These are phyloP conservation scores for Alternaria brassicae DNA, from an alignment of 2,329 filamentous ascomycete species.

Conservation along the genomic window DNA sequence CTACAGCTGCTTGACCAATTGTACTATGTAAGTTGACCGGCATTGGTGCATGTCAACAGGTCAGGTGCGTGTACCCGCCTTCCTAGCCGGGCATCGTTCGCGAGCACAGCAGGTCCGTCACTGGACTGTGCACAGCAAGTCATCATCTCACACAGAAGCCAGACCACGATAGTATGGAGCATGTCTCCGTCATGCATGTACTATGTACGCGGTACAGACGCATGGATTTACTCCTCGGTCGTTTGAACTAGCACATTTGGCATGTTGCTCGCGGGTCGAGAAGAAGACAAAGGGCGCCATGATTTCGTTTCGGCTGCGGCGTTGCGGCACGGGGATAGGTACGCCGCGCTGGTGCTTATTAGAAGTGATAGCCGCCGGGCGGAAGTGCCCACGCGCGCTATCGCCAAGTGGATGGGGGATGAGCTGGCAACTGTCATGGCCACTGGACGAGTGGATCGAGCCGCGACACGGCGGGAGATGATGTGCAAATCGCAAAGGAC, in stretches of 20 bases:
- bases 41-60: neutral
- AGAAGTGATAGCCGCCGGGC: slow-evolving; percentile 26
- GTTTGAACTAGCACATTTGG: neutral
- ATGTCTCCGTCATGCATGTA: neutral
- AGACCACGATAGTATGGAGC: neutral
- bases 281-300: neutral
- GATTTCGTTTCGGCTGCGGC: slow-evolving; percentile 22
- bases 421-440: slow-evolving; percentile 1
- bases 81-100: slow-evolving; percentile 6
- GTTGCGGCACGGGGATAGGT: slow-evolving; percentile 11
- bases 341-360: slow-evolving; percentile 19
- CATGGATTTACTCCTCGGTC: neutral
- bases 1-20: neutral
- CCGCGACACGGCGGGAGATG: neutral
- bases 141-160: neutral
- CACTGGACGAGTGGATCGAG: neutral
- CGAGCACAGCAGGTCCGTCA: slow-evolving; percentile 4
- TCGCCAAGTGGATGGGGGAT: slow-evolving; percentile 6
- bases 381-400: slow-evolving; percentile 9
- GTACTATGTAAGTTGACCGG: neutral
- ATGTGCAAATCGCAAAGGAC: neutral
- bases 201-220: neutral
- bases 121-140: slow-evolving; percentile 6
- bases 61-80: slow-evolving; percentile 2
- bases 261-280: slow-evolving; percentile 6